phyloP scores from a whole-genome alignment of 2,329 filamentous ascomycete species.

The Alternaria viburni region DNA sequence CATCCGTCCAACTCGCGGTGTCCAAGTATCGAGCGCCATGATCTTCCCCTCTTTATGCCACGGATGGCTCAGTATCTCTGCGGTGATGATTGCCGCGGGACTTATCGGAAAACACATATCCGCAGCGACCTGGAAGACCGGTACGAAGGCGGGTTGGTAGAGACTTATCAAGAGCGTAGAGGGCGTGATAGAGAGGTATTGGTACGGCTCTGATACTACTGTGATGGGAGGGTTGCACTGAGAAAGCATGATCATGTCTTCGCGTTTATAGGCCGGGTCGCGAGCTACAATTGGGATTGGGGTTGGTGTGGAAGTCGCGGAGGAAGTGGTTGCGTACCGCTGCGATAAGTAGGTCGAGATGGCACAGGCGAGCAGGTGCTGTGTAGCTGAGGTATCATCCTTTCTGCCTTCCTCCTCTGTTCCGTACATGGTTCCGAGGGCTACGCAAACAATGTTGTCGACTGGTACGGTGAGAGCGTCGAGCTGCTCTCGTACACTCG shows the following conservation, averaged over 20 bases:
- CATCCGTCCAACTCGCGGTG: slow-evolving; percentile 5
- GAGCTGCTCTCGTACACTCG: not conserved
- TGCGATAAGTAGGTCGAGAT: not conserved
- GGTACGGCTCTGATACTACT: slow-evolving; percentile 9
- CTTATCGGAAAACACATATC: slow-evolving; percentile 9
- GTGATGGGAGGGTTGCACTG: slow-evolving; percentile 3
- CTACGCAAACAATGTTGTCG: slow-evolving; percentile 13
- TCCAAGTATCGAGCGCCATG: not conserved
- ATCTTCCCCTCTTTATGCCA: not conserved
- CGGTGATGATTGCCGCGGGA: slow-evolving; percentile 5
- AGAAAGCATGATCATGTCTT: not conserved
- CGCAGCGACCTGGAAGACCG: not conserved
- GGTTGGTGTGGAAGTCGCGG: not conserved
- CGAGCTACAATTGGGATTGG: slow-evolving; percentile 1
- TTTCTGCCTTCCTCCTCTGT: not conserved
- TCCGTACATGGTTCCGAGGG: not conserved
- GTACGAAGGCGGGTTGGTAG: not conserved
- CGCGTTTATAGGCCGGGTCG: not conserved
- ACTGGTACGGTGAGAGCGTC: not conserved
- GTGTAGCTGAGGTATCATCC: not conserved
- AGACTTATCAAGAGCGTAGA: slow-evolving; percentile 5
- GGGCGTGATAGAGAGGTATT: slow-evolving; percentile 10
- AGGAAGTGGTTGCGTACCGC: not conserved
- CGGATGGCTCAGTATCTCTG: not conserved
- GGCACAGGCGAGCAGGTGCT: slow-evolving; percentile 1